Evolutionary conservation across 148 eudicot species (phyloP).

Genomic region (Rhododendron griersonianum): DNA sequence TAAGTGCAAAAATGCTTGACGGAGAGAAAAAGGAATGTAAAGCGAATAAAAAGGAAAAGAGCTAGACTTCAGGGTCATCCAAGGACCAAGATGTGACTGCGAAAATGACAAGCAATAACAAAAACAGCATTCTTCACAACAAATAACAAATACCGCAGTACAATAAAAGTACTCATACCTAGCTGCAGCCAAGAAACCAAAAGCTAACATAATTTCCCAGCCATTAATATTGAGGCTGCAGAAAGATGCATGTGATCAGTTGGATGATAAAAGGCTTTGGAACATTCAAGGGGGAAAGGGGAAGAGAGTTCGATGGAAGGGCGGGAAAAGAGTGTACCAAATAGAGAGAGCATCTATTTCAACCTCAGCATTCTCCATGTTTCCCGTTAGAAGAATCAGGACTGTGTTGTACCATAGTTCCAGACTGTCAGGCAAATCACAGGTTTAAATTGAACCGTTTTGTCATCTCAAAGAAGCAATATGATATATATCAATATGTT

Average conservation of each 20-base stretch:
- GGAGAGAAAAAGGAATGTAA: background rate
- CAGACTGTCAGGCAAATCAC: background rate
- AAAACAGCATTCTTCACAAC: background rate
- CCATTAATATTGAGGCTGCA: conserved; percentile 9
- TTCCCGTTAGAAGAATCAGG: conserved; percentile 29
- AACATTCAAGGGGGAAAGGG: background rate
- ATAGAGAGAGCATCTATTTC: conserved; percentile 33
- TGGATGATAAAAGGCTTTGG: background rate
- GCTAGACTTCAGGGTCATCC: background rate
- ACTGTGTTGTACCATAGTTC: conserved; percentile 12
- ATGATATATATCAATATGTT: background rate
- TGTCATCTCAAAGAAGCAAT: background rate
- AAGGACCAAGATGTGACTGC: background rate
- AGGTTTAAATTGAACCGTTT: background rate
- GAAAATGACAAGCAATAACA: background rate
- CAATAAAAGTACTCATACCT: background rate
- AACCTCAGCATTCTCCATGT: conserved; percentile 29
- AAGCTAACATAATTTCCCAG: conserved; percentile 1
- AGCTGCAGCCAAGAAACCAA: conserved; percentile 14
- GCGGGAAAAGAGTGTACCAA: conserved; percentile 14
- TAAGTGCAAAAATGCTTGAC: background rate
- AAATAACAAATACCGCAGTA: background rate
- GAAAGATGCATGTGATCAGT: background rate
- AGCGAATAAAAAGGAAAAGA: background rate
- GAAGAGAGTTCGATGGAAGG: background rate